phyloP scores from a whole-genome alignment of 352 stramenopile species.

The Phytophthora vignae region DNA sequence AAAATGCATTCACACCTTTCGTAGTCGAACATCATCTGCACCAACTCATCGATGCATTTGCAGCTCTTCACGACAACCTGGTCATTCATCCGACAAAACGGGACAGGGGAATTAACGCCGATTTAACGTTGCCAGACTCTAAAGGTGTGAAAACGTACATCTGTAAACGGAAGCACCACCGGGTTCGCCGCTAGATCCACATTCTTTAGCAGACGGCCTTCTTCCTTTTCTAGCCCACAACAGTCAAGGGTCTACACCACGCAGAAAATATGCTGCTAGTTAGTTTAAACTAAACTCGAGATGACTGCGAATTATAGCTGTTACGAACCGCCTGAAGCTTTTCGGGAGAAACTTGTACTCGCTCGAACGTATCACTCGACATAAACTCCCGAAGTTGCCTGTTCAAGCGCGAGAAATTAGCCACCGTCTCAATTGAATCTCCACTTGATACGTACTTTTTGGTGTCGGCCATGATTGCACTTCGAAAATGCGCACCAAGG shows the following conservation, averaged over 20 bases:
- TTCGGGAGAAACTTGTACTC: slow-evolving; percentile 54
- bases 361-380: slow-evolving; percentile 74
- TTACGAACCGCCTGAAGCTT: slow-evolving; percentile 48
- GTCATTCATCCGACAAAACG: neutral
- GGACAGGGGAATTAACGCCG: neutral
- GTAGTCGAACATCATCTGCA: slow-evolving; percentile 87
- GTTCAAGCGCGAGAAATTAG: neutral
- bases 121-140: neutral
- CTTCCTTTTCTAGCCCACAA: slow-evolving; percentile 64
- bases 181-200: slow-evolving; percentile 52
- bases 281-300: neutral
- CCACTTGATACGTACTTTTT: slow-evolving; percentile 52
- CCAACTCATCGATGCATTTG: slow-evolving; percentile 59
- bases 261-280: neutral
- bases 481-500: slow-evolving; percentile 68
- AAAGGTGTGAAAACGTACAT: slow-evolving; percentile 35
- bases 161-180: slow-evolving; percentile 73
- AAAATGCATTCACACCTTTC: slow-evolving; percentile 44
- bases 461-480: slow-evolving; percentile 61
- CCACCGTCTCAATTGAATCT: no score
- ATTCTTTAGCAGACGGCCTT: slow-evolving; percentile 67
- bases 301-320: neutral
- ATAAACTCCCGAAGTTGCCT: slow-evolving; percentile 76
- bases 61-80: slow-evolving; percentile 76
- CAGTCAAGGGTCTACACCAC: slow-evolving; percentile 46